Conservation (phyloP, 176 grass and related monocot genomes). For the Avena insularis region DNA sequence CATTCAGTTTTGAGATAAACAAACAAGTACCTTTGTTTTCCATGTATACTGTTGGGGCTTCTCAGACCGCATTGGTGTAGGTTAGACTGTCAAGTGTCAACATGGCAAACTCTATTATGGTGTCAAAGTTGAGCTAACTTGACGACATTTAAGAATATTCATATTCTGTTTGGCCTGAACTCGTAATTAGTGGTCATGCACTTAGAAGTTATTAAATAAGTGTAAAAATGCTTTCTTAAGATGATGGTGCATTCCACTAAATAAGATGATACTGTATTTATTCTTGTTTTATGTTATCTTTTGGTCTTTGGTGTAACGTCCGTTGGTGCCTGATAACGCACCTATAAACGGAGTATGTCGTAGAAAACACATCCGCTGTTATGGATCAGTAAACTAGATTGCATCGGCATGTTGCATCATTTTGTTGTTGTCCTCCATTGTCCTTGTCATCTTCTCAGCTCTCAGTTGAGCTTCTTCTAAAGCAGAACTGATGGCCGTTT, state of each 20-base stretch:
- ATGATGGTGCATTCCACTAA: neutral
- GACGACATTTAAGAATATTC: neutral
- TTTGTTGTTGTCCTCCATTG: too few relatives aligned
- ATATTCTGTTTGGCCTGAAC: neutral
- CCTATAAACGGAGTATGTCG: too few relatives aligned
- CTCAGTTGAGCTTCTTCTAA: too few relatives aligned
- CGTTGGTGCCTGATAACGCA: too few relatives aligned
- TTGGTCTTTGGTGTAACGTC: neutral
- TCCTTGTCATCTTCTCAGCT: too few relatives aligned
- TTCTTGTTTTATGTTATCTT: neutral
- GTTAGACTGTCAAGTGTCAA: neutral
- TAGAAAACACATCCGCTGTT: too few relatives aligned
- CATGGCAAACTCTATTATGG: neutral
- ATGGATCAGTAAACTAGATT: too few relatives aligned
- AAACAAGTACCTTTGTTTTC: neutral
- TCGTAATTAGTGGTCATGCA: neutral
- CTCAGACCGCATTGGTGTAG: neutral
- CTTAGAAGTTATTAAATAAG: neutral
- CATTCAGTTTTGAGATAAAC: neutral
- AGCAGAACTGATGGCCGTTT: too few relatives aligned
- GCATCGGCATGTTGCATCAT: too few relatives aligned
- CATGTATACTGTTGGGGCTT: constrained; percentile 5
- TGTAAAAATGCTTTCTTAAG: neutral
- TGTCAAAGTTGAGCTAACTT: neutral
- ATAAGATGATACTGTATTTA: neutral